A percentile compares a stretch with the other conserved stretches of the same genome.
Evolutionary conservation across 2,329 filamentous ascomycete species (phyloP).

Genomic region (Colletotrichum melonis): DNA sequence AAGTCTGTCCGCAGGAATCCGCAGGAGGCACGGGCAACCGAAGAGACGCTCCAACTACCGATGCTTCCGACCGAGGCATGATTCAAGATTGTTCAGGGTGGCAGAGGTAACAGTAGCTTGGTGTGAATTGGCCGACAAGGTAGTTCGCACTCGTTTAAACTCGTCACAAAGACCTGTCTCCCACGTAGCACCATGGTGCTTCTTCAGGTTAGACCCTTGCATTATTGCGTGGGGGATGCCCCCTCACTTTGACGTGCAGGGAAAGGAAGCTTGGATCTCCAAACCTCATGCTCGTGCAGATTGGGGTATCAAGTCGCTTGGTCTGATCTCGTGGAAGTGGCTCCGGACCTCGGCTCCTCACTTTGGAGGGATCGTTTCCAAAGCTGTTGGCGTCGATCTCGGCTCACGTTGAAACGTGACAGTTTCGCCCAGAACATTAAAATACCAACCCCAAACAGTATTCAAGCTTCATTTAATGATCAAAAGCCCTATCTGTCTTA

Average conservation of each 20-base stretch:
- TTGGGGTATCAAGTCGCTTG: neutral
- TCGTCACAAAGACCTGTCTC: neutral
- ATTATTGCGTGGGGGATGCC: neutral
- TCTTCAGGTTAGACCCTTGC: neutral
- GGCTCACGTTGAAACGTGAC: conserved; percentile 23
- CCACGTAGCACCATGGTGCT: neutral
- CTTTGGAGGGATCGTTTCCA: neutral
- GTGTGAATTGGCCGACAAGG: neutral
- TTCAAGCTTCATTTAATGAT: neutral
- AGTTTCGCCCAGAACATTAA: conserved; percentile 17
- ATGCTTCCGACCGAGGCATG: conserved; percentile 20
- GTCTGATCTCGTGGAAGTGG: neutral
- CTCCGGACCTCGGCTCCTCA: conserved; percentile 15
- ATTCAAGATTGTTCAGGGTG: neutral
- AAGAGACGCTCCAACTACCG: neutral
- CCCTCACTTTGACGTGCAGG: conserved; percentile 12
- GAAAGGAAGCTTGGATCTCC: neutral
- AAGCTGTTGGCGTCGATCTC: neutral
- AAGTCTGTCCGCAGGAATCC: conserved; percentile 16
- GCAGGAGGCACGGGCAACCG: neutral
- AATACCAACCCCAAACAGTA: neutral
- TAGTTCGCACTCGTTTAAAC: conserved; percentile 28
- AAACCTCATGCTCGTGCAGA: conserved; percentile 1
- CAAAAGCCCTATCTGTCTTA: neutral
- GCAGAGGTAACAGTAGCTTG: neutral